These are phyloP conservation scores for Nicotiana paniculata DNA, from an alignment of 257 asterid genomes.

Conservation along the genomic window DNA sequence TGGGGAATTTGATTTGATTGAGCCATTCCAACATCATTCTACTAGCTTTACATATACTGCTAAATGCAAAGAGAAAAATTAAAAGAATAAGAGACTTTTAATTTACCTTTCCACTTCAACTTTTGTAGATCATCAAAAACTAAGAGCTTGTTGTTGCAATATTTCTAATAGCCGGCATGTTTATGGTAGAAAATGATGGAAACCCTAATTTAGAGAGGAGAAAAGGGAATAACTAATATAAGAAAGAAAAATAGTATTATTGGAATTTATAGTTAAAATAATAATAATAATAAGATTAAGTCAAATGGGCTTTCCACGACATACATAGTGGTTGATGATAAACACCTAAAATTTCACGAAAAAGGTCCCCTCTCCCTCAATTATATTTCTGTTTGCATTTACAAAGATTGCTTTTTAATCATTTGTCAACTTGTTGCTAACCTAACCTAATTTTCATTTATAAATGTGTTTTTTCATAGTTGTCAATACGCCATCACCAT, in stretches of 20 bases:
- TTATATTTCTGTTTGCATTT: neutral
- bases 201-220: conserved; percentile 4
- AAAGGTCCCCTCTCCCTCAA: neutral
- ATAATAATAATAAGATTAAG: neutral
- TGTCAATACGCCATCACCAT: neutral
- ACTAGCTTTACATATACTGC: neutral
- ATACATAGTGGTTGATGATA: neutral
- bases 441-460: conserved; percentile 6
- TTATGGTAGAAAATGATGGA: neutral
- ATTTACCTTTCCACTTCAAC: conserved; percentile 2
- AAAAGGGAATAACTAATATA: neutral
- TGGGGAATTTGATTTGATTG: conserved; percentile 51
- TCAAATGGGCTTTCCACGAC: neutral
- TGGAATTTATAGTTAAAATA: neutral
- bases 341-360: conserved; percentile 3
- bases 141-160: neutral
- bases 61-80: neutral
- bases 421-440: conserved; percentile 11
- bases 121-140: neutral
- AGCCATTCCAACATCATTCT: conserved; percentile 48
- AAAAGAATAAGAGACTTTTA: neutral
- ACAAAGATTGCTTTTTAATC: neutral
- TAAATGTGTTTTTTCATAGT: neutral
- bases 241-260: neutral
- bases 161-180: neutral